These are phyloP conservation scores for Mycena rebaudengoi DNA, from an alignment of 768 basidiomycete species.

Conservation along the genomic window DNA sequence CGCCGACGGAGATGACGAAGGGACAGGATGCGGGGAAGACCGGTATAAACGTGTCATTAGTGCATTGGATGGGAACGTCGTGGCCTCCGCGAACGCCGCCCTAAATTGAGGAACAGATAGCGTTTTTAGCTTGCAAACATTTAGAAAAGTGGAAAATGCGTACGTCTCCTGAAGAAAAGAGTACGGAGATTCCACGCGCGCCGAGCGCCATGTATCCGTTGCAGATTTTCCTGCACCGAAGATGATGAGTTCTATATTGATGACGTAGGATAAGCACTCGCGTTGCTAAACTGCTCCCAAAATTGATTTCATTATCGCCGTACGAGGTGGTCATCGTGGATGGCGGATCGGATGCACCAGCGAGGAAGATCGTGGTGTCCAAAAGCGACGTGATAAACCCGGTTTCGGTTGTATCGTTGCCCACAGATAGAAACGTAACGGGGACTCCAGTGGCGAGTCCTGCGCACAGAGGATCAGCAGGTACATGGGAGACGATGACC, in stretches of 20 bases:
- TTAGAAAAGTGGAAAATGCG: not conserved
- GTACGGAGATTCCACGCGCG: conserved; percentile 3
- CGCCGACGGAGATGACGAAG: conserved; percentile 14
- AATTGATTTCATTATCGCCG: not conserved
- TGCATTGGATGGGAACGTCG: conserved; percentile 21
- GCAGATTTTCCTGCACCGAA: conserved; percentile 1
- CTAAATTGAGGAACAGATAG: not conserved
- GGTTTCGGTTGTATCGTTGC: not conserved
- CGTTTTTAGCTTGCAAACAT: not conserved
- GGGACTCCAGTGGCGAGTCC: not conserved
- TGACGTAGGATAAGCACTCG: not conserved
- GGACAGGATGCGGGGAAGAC: conserved; percentile 18
- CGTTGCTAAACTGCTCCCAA: not conserved
- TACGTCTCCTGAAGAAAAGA: conserved; percentile 2
- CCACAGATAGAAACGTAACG: conserved; percentile 2
- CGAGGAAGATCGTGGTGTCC: conserved; percentile 5
- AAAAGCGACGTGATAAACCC: not conserved
- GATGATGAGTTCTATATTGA: not conserved
- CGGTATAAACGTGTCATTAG: conserved; percentile 38
- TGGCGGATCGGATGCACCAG: not conserved
- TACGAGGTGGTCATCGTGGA: not conserved
- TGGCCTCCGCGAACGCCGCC: conserved; percentile 10
- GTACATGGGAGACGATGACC: not conserved
- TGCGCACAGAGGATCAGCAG: not conserved
- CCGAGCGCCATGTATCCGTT: conserved; percentile 2